Evolutionary conservation across 2,329 filamentous ascomycete genomes (phyloP).

Genomic region (Rhynchosporium graminicola): DNA sequence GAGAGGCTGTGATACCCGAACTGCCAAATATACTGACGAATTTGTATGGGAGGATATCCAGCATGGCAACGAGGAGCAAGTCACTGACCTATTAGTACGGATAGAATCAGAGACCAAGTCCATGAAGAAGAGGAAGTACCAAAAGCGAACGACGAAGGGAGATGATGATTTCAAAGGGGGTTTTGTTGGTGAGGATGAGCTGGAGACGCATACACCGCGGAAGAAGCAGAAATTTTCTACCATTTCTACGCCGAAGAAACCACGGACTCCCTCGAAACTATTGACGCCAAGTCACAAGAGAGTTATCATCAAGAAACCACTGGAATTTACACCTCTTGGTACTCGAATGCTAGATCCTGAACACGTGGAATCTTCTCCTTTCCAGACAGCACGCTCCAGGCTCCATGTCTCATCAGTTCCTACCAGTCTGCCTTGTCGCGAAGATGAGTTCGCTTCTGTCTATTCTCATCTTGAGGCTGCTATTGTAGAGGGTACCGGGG

Average conservation of each 20-base stretch:
- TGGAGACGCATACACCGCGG: conserved; percentile 51
- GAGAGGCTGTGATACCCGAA: conserved; percentile 84
- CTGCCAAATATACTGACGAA: conserved; percentile 87
- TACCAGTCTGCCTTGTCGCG: conserved; percentile 83
- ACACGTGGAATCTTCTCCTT: conserved; percentile 78
- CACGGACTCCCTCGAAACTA: conserved; percentile 45
- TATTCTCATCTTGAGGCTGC: conserved; percentile 93
- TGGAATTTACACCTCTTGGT: conserved; percentile 94
- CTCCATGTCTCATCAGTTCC: conserved; percentile 95
- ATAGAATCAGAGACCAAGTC: conserved; percentile 71
- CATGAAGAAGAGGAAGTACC: conserved; percentile 47
- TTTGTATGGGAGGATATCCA: conserved; percentile 91
- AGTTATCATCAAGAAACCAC: conserved; percentile 77
- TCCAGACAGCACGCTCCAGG: conserved; percentile 83
- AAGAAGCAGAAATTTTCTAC: conserved; percentile 55
- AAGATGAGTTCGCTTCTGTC: conserved; percentile 87
- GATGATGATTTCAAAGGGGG: conserved; percentile 43
- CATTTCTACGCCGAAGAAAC: conserved; percentile 39
- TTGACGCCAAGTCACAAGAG: conserved; percentile 66
- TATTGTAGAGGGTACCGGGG: conserved; percentile 88
- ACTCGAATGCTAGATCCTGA: conserved; percentile 79
- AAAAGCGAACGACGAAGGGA: conserved; percentile 36
- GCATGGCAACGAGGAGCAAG: conserved; percentile 40
- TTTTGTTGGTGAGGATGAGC: conserved; percentile 34
- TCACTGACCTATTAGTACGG: conserved; percentile 31